Evolutionary conservation across 2,329 filamentous ascomycete genomes (phyloP).

Genomic region (Alternaria triticimaculans): DNA sequence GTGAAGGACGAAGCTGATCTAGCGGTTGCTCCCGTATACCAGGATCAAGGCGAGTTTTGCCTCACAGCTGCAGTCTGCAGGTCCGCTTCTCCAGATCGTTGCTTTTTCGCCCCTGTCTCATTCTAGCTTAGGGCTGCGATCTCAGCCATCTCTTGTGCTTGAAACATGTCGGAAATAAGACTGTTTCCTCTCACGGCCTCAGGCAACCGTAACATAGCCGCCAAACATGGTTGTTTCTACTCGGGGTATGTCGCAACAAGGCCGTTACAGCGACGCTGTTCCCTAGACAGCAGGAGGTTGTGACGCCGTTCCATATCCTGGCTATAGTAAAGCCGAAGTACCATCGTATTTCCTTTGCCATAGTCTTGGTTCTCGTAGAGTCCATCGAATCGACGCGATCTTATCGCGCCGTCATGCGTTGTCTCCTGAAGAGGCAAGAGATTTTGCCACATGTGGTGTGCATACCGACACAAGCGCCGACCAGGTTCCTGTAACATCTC

Average conservation of each 20-base stretch:
- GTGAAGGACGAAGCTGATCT: constrained; percentile 10
- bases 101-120: background rate
- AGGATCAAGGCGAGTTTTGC: background rate
- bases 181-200: background rate
- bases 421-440: background rate
- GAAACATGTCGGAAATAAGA: background rate
- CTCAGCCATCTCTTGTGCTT: background rate
- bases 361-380: background rate
- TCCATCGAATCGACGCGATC: background rate
- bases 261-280: constrained; percentile 1
- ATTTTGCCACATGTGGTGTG: constrained; percentile 8
- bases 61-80: constrained; percentile 1
- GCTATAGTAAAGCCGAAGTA: constrained; percentile 1
- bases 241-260: background rate
- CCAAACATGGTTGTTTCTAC: background rate
- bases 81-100: background rate
- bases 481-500: background rate
- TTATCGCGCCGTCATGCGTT: background rate
- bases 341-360: background rate
- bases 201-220: background rate
- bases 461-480: constrained; percentile 11
- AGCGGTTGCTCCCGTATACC: constrained; percentile 10
- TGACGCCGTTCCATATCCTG: background rate
- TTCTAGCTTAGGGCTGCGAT: background rate
- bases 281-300: constrained; percentile 14